Conservation (phyloP, 306 rosid genomes). For the Lotus japonicus region DNA sequence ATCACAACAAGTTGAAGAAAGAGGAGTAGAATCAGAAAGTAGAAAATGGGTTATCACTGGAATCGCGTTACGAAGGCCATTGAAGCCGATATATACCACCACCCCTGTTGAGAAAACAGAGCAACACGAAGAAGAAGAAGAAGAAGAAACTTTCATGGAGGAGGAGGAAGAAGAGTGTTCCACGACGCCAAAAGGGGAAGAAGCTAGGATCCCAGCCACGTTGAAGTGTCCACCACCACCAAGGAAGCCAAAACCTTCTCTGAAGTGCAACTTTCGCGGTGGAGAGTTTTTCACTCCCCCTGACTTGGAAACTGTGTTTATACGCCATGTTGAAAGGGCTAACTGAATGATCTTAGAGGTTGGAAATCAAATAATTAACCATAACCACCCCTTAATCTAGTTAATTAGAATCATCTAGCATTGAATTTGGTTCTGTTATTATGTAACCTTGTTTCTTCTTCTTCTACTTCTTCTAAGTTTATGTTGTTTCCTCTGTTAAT, state of each 20-base stretch:
- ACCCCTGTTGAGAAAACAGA: conserved; percentile 22
- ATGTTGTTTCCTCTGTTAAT: conserved; percentile 19
- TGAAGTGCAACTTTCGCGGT: conserved; percentile 47
- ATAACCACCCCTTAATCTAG: neutral
- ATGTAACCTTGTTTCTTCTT: neutral
- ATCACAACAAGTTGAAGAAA: conserved; percentile 27
- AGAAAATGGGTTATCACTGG: conserved; percentile 70
- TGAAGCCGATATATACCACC: conserved; percentile 51
- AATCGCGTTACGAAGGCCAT: conserved; percentile 47
- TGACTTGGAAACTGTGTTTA: conserved; percentile 69
- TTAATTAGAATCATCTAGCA: neutral
- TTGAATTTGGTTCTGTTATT: neutral
- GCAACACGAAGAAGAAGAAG: conserved; percentile 2
- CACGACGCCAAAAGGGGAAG: conserved; percentile 75
- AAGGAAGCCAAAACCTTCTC: conserved; percentile 54
- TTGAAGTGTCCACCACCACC: conserved; percentile 85
- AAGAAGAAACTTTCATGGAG: conserved; percentile 10
- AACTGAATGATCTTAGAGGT: conserved; percentile 12
- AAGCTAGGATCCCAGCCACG: conserved; percentile 42
- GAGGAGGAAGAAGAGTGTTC: conserved; percentile 31
- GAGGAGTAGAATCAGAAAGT: conserved; percentile 37
- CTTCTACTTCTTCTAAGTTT: neutral
- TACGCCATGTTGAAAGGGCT: conserved; percentile 56
- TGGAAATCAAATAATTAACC: neutral
- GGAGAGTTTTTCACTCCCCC: conserved; percentile 78